phyloP scores from a whole-genome alignment of 371 early-diverging fungal species.

The Apophysomyces variabilis region DNA sequence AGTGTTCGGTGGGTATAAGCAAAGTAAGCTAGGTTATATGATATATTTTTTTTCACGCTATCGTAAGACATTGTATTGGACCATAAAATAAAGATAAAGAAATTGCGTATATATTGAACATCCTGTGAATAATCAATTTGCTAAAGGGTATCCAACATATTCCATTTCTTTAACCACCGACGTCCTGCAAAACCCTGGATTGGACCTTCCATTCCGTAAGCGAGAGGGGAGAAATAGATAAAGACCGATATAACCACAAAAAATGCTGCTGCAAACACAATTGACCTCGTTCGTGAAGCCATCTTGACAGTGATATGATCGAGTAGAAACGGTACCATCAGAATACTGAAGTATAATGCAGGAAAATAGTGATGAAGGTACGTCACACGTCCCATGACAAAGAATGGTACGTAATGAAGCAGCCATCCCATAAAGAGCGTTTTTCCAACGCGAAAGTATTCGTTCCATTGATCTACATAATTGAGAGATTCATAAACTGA shows the following conservation, averaged over 20 bases:
- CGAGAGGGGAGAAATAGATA: slow-evolving; percentile 80
- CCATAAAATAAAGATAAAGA: too few species aligned
- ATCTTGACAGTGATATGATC: slow-evolving; percentile 65
- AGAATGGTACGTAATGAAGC: slow-evolving; percentile 97
- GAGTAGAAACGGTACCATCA: slow-evolving; percentile 73
- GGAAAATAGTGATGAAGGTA: slow-evolving; percentile 99
- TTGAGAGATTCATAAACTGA: not conserved
- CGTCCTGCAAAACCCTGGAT: slow-evolving; percentile 55
- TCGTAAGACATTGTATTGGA: too few species aligned
- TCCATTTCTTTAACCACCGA: slow-evolving; percentile 62
- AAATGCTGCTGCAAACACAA: slow-evolving; percentile 53
- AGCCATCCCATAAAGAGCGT: slow-evolving; percentile 89
- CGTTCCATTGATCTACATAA: slow-evolving; percentile 62
- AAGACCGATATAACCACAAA: slow-evolving; percentile 58
- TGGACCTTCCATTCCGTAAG: slow-evolving; percentile 85
- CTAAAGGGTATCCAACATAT: slow-evolving; percentile 32
- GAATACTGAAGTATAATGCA: slow-evolving; percentile 93
- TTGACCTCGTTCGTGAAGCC: slow-evolving; percentile 18
- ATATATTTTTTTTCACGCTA: too few species aligned
- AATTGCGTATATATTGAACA: too few species aligned
- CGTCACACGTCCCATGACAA: slow-evolving; percentile 96
- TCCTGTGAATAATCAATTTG: too few species aligned
- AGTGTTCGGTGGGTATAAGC: too few species aligned
- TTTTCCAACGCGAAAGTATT: slow-evolving; percentile 76
- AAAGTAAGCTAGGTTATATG: too few species aligned